These are phyloP conservation scores for Trametes cingulata DNA, from an alignment of 768 basidiomycete species.

Conservation along the genomic window DNA sequence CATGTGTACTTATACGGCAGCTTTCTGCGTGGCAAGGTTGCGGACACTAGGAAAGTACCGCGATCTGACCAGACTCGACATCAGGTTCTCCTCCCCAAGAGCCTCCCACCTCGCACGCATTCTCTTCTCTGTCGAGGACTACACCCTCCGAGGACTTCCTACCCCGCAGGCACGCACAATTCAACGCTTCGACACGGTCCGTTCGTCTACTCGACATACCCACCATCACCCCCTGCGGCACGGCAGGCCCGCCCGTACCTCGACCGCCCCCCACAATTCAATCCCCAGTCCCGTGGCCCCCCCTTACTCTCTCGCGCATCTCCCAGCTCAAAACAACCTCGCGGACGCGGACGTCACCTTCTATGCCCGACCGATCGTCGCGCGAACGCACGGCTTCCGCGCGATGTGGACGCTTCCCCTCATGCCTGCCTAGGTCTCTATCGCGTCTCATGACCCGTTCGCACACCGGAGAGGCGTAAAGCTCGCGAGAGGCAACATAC, in stretches of 20 bases:
- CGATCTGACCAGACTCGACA: background rate
- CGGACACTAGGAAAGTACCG: background rate
- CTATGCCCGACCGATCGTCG: conserved; percentile 6
- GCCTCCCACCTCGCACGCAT: background rate
- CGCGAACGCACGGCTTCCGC: background rate
- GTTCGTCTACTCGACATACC: background rate
- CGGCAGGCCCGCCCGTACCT: background rate
- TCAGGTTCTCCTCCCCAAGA: background rate
- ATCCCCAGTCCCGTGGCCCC: background rate
- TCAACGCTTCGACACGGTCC: background rate
- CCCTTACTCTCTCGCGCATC: background rate
- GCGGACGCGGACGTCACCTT: background rate
- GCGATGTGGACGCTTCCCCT: background rate
- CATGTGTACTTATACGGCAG: background rate
- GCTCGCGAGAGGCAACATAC: background rate
- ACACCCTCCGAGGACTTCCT: background rate
- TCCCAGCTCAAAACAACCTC: background rate
- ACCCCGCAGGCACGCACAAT: conserved; percentile 1
- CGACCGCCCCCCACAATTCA: background rate
- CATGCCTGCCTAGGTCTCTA: background rate
- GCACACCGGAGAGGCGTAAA: background rate
- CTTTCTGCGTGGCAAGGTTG: background rate
- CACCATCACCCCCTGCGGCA: background rate
- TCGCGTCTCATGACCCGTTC: conserved; percentile 2
- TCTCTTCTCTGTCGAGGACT: background rate